Evolutionary conservation across 2,329 filamentous ascomycete genomes (phyloP).

Genomic region (Clarireedia paspali): DNA sequence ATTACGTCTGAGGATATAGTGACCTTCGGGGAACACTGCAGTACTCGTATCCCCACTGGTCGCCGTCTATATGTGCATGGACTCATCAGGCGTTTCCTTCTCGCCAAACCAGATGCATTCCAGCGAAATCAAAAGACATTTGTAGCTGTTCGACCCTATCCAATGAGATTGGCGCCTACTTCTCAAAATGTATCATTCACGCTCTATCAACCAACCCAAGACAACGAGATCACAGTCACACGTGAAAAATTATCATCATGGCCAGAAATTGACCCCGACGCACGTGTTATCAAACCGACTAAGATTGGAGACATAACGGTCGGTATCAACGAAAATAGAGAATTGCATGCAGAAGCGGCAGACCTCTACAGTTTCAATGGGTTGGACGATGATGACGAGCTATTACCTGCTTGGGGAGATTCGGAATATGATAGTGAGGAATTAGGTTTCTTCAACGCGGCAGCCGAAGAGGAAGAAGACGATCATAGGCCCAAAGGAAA

Average conservation of each 20-base stretch:
- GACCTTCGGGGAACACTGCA: constrained; percentile 19
- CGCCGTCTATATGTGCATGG: constrained; percentile 37
- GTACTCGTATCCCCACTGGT: constrained; percentile 33
- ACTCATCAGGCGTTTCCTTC: constrained; percentile 36
- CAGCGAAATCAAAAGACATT: constrained; percentile 14
- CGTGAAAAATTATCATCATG: constrained; percentile 25
- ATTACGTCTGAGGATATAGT: constrained; percentile 20
- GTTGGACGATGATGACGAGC: constrained; percentile 33
- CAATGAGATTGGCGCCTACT: constrained; percentile 19
- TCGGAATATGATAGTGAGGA: constrained; percentile 54
- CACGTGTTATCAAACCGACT: neutral
- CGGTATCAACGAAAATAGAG: constrained; percentile 5
- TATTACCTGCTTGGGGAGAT: constrained; percentile 46
- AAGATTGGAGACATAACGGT: constrained; percentile 8
- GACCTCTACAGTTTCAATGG: constrained; percentile 36
- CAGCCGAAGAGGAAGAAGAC: constrained; percentile 32
- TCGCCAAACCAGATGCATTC: constrained; percentile 13
- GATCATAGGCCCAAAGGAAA: constrained; percentile 23
- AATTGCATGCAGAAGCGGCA: constrained; percentile 17
- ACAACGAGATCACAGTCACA: constrained; percentile 18
- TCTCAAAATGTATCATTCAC: constrained; percentile 25
- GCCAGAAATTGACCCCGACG: constrained; percentile 24
- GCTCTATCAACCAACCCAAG: constrained; percentile 18
- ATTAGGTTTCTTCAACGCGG: constrained; percentile 53
- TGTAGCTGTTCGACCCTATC: constrained; percentile 25